Conservation (phyloP, 2,329 filamentous ascomycete genomes). For the Talaromyces sp. region DNA sequence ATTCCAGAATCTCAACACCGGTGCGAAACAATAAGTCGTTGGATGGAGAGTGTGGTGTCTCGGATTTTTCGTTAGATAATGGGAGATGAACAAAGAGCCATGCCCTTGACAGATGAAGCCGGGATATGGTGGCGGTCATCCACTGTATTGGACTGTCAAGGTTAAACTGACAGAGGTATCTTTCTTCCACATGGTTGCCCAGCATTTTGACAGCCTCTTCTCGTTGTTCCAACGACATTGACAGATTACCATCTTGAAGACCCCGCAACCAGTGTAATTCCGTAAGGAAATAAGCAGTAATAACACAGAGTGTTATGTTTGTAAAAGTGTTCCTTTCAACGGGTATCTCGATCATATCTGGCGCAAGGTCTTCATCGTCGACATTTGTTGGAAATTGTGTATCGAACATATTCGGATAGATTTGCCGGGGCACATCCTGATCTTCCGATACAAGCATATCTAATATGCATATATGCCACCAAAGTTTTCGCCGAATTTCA, state of each 20-base stretch:
- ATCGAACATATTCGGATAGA: slow-evolving; percentile 26
- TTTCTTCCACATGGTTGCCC: slow-evolving; percentile 27
- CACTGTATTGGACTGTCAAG: slow-evolving; percentile 56
- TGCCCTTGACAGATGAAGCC: slow-evolving; percentile 71
- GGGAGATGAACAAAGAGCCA: slow-evolving; percentile 50
- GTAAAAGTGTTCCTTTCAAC: slow-evolving; percentile 17
- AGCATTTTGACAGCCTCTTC: slow-evolving; percentile 29
- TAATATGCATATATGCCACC: slow-evolving; percentile 34
- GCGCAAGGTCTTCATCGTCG: slow-evolving; percentile 25
- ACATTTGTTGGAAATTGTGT: slow-evolving; percentile 29
- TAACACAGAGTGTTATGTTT: slow-evolving; percentile 28
- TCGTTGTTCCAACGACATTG: slow-evolving; percentile 1
- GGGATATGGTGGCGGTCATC: slow-evolving; percentile 63
- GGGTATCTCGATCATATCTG: slow-evolving; percentile 15
- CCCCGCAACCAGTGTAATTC: slow-evolving; percentile 13
- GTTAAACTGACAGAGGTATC: slow-evolving; percentile 38
- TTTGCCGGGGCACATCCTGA: slow-evolving; percentile 28
- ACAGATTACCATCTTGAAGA: background rate
- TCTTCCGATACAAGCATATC: slow-evolving; percentile 33
- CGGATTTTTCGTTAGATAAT: too few species aligned
- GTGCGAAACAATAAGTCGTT: slow-evolving; percentile 65
- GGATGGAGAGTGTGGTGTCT: slow-evolving; percentile 1
- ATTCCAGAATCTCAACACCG: slow-evolving; percentile 68
- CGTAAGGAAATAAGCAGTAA: slow-evolving; percentile 21
- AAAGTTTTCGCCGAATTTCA: slow-evolving; percentile 32